Base-by-base conservation (phyloP, 805 yeast genomes). In the Zygosaccharomyces siamensis region DNA sequence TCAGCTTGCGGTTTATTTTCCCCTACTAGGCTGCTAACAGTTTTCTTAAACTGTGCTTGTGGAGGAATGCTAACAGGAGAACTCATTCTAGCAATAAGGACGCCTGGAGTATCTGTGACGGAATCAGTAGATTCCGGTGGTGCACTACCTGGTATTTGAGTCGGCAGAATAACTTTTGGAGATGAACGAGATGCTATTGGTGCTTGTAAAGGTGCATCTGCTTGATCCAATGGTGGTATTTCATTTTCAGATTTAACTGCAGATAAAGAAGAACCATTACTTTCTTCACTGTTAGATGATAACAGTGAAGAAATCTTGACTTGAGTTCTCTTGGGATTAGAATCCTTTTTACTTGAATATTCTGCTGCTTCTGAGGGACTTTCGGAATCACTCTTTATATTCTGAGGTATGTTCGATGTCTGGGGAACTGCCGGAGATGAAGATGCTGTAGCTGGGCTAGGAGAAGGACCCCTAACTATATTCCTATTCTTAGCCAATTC, bases 401-500 rank as follows among this genome's bases (percentile, higher is more conserved):
- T 26, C 26, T 35, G 31, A 10, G 49, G 28, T 10, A 30, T 35
- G 12, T 39, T 26, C 12, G 50, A 32, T 8, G 47, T 40, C 40
- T 30, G 28, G 20, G 54, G 20, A 12, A 47, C 27, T 4, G 58
- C 54, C 14, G 56, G 48, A 4, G 55, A 49, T 12, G 54, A 48
- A 38, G 46, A 20, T 32, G 39, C 40, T 12, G 44, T 40, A 8
- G 49, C 47, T n/a, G 56, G 50, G 12, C 56, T 39, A 6, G 56
- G 57, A 2, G 62, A 54, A 11, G 48, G 31, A 7, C 47, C 49
- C 40, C 52, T 55, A 5, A 47, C 60, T 18, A 47, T 47, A 23
- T 62, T 64, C 49, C 69, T 58, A 45, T 65, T 65, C 39, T 57
- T 61, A 5, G 69, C 69, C 37, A 65, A 39, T 48, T 65, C 66